Percentiles rank a stretch among this genome's conserved stretches.
Evolutionary conservation across 2,329 filamentous ascomycete genomes (phyloP).

Genomic region (Pseudocercospora pini-densiflorae): DNA sequence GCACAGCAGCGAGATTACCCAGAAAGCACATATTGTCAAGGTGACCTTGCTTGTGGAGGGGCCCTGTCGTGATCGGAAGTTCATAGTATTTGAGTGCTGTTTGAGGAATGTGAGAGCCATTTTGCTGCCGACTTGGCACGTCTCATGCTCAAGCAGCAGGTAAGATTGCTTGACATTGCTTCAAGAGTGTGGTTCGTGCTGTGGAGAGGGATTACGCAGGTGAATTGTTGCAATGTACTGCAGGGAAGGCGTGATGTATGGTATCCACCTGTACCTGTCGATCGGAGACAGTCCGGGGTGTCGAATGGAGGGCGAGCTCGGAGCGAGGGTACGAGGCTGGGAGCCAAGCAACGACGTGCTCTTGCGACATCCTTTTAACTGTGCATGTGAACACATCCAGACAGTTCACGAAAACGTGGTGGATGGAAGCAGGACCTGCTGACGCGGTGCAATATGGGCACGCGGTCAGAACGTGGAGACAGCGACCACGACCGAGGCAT

Average conservation of each 20-base stretch:
- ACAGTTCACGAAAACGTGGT: background rate
- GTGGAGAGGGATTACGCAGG: constrained; percentile 1
- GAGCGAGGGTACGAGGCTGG: background rate
- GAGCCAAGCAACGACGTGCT: background rate
- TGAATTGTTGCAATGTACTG: constrained; percentile 15
- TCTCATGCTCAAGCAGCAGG: background rate
- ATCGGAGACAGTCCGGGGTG: background rate
- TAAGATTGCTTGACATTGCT: background rate
- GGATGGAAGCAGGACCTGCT: background rate
- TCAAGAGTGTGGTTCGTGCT: background rate
- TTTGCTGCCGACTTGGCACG: background rate
- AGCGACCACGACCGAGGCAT: background rate
- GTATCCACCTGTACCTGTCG: constrained; percentile 2
- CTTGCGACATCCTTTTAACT: background rate
- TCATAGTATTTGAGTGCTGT: background rate
- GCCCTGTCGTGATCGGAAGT: background rate
- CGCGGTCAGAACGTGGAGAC: constrained; percentile 7
- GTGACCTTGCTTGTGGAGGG: constrained; percentile 1
- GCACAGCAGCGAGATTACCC: constrained; percentile 9
- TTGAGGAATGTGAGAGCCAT: background rate
- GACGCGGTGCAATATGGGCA: constrained; percentile 7
- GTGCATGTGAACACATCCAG: background rate
- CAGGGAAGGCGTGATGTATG: constrained; percentile 19
- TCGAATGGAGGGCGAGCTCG: background rate
- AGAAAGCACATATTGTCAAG: constrained; percentile 9